Evolutionary conservation across 768 basidiomycete species (phyloP).

Genomic region (Clitopilus hobsonii): DNA sequence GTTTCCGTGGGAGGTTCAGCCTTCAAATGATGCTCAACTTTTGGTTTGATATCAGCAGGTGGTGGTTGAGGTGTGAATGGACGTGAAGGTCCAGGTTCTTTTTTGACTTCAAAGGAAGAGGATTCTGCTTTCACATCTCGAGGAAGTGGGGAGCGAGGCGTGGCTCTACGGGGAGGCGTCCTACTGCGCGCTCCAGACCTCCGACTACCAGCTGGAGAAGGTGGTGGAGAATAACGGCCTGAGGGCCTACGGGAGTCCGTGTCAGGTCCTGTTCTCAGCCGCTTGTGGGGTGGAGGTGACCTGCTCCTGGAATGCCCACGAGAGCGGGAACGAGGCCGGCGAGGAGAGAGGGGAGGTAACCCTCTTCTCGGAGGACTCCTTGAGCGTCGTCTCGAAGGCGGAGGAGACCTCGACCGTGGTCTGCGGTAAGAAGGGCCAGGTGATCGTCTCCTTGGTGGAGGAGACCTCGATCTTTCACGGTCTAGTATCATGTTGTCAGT

Average conservation of each 20-base stretch:
- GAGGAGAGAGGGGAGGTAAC: background rate
- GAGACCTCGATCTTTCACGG: background rate
- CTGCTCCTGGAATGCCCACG: slow-evolving; percentile 6
- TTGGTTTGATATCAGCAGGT: background rate
- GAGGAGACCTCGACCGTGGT: background rate
- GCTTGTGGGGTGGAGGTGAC: slow-evolving; percentile 9
- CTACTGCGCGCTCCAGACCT: background rate
- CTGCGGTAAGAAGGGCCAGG: background rate
- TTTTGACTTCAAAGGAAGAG: background rate
- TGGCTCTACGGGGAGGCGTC: background rate
- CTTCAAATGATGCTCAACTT: background rate
- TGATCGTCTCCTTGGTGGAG: background rate
- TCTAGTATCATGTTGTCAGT: background rate
- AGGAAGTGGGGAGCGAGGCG: background rate
- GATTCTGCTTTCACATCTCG: background rate
- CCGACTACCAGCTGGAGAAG: background rate
- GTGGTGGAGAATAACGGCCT: background rate
- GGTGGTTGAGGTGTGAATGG: background rate
- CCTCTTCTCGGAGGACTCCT: slow-evolving; percentile 7
- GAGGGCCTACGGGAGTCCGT: background rate
- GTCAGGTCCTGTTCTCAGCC: background rate
- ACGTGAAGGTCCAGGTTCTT: background rate
- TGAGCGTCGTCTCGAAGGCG: slow-evolving; percentile 13
- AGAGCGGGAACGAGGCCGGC: slow-evolving; percentile 7
- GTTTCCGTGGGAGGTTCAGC: background rate